Evolutionary conservation across 2,329 filamentous ascomycete species (phyloP).

Genomic region (Aspergillus viridinutans): DNA sequence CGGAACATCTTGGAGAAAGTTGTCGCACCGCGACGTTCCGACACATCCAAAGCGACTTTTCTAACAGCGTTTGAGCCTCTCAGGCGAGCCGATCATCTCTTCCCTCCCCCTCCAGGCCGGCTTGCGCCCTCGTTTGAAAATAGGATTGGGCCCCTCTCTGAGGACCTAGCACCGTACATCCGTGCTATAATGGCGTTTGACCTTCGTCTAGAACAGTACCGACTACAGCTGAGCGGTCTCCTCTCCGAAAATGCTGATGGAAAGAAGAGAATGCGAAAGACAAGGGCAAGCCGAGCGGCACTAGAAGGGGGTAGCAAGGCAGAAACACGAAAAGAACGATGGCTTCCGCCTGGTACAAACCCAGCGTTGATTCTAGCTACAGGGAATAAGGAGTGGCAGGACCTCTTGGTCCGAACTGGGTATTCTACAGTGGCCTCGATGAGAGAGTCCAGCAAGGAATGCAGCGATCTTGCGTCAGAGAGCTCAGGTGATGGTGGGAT

Average conservation of each 20-base stretch:
- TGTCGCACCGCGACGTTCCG: conserved; percentile 11
- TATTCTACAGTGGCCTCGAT: conserved; percentile 26
- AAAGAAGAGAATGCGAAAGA: conserved; percentile 63
- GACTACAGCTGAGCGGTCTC: conserved; percentile 59
- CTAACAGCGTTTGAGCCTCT: conserved; percentile 51
- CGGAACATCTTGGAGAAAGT: conserved; percentile 28
- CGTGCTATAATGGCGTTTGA: conserved; percentile 79
- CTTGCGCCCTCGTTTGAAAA: conserved; percentile 71
- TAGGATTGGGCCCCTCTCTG: conserved; percentile 58
- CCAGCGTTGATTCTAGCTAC: conserved; percentile 63
- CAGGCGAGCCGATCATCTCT: conserved; percentile 36
- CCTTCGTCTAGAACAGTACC: conserved; percentile 63
- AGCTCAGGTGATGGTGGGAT: conserved; percentile 16
- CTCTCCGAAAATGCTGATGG: conserved; percentile 54
- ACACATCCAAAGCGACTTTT: conserved; percentile 38
- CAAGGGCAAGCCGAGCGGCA: conserved; percentile 69
- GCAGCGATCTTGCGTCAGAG: conserved; percentile 14
- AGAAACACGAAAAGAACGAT: conserved; percentile 64
- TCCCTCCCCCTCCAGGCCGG: conserved; percentile 30
- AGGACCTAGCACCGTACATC: conserved; percentile 87
- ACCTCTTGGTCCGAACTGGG: conserved; percentile 29
- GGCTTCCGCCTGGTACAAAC: conserved; percentile 63
- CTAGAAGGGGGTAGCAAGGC: conserved; percentile 68
- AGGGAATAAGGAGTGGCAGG: conserved; percentile 44
- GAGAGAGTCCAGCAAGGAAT: conserved; percentile 11